Percentiles rank a stretch among this genome's conserved stretches.
Conservation (phyloP, 768 basidiomycete species). For the Thelephora ganbajun region DNA sequence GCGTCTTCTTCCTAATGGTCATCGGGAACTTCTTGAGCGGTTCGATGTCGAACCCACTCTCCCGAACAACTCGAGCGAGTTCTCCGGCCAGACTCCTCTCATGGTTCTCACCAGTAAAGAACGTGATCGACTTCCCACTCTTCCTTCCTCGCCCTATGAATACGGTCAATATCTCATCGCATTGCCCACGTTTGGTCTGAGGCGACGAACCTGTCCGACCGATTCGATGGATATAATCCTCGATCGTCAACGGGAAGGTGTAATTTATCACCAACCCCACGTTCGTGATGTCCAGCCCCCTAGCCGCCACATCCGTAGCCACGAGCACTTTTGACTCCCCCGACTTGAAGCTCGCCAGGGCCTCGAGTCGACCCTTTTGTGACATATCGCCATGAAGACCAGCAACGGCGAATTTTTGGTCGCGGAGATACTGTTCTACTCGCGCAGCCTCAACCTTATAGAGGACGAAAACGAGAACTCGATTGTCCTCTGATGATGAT, state of each 20-base stretch:
- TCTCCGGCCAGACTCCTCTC: constrained; percentile 85
- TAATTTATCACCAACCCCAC: constrained; percentile 93
- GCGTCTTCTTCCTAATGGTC: constrained; percentile 94
- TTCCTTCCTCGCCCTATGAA: constrained; percentile 73
- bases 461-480: constrained; percentile 83
- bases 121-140: constrained; percentile 84
- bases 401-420: constrained; percentile 65
- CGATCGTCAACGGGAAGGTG: constrained; percentile 94
- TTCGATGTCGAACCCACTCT: constrained; percentile 72
- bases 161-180: not conserved
- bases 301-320: constrained; percentile 94
- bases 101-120: constrained; percentile 88
- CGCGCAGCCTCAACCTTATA: constrained; percentile 96
- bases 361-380: constrained; percentile 71
- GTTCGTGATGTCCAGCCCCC: constrained; percentile 94
- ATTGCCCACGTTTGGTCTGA: not conserved
- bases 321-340: constrained; percentile 76
- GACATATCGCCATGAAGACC: constrained; percentile 87
- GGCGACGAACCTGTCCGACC: constrained; percentile 60
- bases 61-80: constrained; percentile 78
- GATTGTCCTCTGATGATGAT: constrained; percentile 37
- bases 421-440: constrained; percentile 66
- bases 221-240: constrained; percentile 85
- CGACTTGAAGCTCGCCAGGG: constrained; percentile 76
- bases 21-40: constrained; percentile 81